phyloP scores from a whole-genome alignment of 208 protist genomes.

The Trypanosomatidae sp. region DNA sequence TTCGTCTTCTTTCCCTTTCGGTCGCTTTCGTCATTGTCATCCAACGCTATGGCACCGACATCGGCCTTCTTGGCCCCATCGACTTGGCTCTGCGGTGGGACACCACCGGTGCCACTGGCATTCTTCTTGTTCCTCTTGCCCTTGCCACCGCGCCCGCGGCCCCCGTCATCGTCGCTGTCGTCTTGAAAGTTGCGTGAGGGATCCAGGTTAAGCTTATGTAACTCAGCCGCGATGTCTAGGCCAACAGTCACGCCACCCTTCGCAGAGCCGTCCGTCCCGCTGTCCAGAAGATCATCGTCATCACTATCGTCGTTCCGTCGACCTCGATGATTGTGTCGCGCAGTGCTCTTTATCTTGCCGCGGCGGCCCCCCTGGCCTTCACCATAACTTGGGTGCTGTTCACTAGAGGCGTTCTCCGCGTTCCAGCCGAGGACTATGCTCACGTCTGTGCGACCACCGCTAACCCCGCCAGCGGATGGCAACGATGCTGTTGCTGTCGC shows the following conservation, averaged over 20 bases:
- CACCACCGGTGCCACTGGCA: background rate
- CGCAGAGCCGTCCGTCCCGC: background rate
- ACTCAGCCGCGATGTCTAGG: constrained; percentile 19
- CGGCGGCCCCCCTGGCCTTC: background rate
- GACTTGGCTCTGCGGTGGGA: background rate
- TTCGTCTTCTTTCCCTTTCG: constrained; percentile 34
- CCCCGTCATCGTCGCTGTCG: constrained; percentile 18
- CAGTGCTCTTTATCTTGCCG: background rate
- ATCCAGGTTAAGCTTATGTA: constrained; percentile 31
- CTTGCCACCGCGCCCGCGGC: constrained; percentile 20
- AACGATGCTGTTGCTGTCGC: background rate
- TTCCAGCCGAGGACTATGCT: constrained; percentile 13
- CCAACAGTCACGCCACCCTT: constrained; percentile 2
- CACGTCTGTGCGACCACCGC: background rate
- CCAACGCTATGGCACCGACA: constrained; percentile 1
- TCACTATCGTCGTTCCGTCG: background rate
- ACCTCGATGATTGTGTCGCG: background rate
- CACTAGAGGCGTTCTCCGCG: background rate
- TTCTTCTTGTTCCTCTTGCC: constrained; percentile 35
- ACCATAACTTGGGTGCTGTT: background rate
- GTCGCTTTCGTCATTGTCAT: constrained; percentile 21
- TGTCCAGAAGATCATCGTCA: background rate
- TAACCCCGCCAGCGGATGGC: background rate
- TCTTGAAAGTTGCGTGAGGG: constrained; percentile 19
- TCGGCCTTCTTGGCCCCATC: background rate